These are phyloP conservation scores for Penicillium argentinense DNA, from an alignment of 495 filamentous ascomycete species.

Conservation along the genomic window DNA sequence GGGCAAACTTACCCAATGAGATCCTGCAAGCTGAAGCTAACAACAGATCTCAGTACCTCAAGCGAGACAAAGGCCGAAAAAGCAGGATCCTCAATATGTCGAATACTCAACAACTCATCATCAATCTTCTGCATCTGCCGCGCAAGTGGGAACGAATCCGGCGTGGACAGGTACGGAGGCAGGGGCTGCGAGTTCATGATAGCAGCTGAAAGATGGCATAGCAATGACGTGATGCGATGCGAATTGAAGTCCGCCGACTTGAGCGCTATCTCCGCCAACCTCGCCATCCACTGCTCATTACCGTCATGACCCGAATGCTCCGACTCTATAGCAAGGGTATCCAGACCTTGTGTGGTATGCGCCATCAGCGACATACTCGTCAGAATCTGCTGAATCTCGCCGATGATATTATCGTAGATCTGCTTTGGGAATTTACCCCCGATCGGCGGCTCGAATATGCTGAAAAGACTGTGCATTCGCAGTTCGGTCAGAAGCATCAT, in stretches of 20 bases:
- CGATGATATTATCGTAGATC: conserved; percentile 34
- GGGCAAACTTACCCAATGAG: conserved; percentile 45
- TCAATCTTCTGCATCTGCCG: conserved; percentile 51
- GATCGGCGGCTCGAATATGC: conserved; percentile 35
- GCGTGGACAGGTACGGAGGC: conserved; percentile 58
- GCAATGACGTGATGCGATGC: conserved; percentile 58
- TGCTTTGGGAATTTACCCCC: conserved; percentile 38
- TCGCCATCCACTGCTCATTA: conserved; percentile 24
- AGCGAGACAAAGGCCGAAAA: conserved; percentile 73
- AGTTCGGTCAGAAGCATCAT: conserved; percentile 33
- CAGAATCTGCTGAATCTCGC: conserved; percentile 48
- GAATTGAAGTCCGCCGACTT: conserved; percentile 52
- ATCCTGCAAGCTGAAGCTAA: conserved; percentile 61
- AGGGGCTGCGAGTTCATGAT: conserved; percentile 58
- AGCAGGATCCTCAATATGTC: conserved; percentile 66
- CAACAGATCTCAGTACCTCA: conserved; percentile 65
- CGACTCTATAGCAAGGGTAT: conserved; percentile 15
- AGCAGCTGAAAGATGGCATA: conserved; percentile 67
- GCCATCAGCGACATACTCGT: conserved; percentile 66
- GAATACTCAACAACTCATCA: conserved; percentile 56
- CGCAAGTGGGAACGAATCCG: conserved; percentile 56
- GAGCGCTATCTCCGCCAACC: conserved; percentile 31
- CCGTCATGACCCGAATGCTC: conserved; percentile 2
- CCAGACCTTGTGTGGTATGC: conserved; percentile 42
- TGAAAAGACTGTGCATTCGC: conserved; percentile 36